Evolutionary conservation across 108 stramenopile genomes (phyloP), one percentile per base, ranked within the genome.

Genomic region (Epithemia pelagica): DNA sequence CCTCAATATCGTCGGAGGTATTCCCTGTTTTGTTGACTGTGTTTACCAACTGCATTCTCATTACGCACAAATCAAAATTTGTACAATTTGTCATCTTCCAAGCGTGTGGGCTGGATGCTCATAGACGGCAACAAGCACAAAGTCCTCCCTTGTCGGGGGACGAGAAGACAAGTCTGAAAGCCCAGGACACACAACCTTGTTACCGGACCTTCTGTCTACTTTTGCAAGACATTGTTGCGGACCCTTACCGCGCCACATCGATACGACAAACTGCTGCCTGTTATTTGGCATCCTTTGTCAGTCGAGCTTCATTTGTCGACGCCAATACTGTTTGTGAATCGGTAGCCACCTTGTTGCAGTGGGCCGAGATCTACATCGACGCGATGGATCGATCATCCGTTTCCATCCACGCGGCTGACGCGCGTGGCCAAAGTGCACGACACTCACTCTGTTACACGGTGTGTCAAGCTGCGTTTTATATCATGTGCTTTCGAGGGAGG

Each of bases 401-500:
- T n/a, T 29, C 58, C 26, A 31, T 23, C 24, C 28, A 46, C 18
- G 73, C 72, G n/a, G 64, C 74, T 10, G 85, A 79, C 61, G 67
- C 75, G 8, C 77, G 78, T 55, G 69, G 76, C 20, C 82, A 83
- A 29, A 79, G 88, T 65, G 82, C 84, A 19, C 53, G 76, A 10
- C 96, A 97, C 73, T 81, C 78, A 27, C 69, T 97, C 0, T 99
- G 97, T 67, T 99, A 96, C 69, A 96, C 94, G 0, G 82, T 91
- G 37, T 95, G 94, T 61, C 98, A 99, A 71, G 87, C 98, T n/a
- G 83, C 91, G 2, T 96, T 96, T 69, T 99, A 99, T 79, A 85
- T 97, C 31, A 88, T 99, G 91, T 96, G 96, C 79, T 99, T 99
- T 69, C 86, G 95, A 53, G 96, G 95, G 18, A 73, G 62, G 7